Base-by-base conservation (phyloP, 228 moss, liverwort and hornwort species). In the Sphagnum fallax region DNA sequence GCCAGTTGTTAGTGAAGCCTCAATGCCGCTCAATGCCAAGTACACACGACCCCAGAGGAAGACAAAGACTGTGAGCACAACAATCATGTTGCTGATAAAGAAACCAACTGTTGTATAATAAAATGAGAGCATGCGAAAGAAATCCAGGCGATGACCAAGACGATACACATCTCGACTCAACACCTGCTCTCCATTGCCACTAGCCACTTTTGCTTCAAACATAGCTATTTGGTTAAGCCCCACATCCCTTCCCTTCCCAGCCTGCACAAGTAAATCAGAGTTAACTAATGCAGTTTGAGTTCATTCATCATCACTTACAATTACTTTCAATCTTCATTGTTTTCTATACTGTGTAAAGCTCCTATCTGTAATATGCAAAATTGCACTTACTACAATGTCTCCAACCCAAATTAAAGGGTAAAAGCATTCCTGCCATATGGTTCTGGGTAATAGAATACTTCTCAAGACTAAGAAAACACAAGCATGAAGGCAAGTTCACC, bases 181-280 rank as follows among this genome's bases (percentile, higher is more conserved):
- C 69, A 91, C 91, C 73, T 97, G 97, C 75, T 97, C 97, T 63
- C 97, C 97, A 72, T 97, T 97, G 14, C 97, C 97, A 72, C 97
- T 97, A 0, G 97, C 89, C 76, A 97, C 97, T 81, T 97, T 97
- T 48, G 97, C 93, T 80, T 97, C 97, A 55, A 97, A 97, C 81
- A 91, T 81, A 7, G 97, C 83, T 74, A 97, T 97, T 74, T 97
- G 97, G 79, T 97, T 97, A 13, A 97, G 81, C 52, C 97, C 97
- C 9, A 97, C 97, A 78, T 97, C 97, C 73, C 97, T 88, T 69
- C 97, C 97, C 69, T 97, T 97, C 6, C 97, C 97, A 70, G 93
- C 97, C 95, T 95, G 88, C 75, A 77, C 51, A 32, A 73, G 52
- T 70, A 16, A 63, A 66, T 49, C 65, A 65, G 18, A 62, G 32